Evolutionary conservation across 768 basidiomycete genomes (phyloP), one percentile per base, ranked within the genome.

Genomic region (Tricholomella constricta): DNA sequence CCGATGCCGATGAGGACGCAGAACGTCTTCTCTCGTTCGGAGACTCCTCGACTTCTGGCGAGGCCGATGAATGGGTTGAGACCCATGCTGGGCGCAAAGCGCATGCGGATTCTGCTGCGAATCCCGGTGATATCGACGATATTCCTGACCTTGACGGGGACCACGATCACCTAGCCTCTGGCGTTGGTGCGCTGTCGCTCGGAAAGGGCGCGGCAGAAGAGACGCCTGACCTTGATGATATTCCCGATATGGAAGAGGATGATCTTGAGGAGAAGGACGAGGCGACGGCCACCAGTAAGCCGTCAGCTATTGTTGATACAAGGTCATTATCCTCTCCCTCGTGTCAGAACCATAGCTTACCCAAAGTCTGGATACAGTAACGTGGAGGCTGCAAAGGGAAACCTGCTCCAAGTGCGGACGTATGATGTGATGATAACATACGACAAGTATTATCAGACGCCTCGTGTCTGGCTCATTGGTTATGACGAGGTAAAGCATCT

Each of bases 401-500:
- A 97, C 63, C 78, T 98, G 23, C 77, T 98, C 36, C 92, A 95
- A 79, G 93, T 98, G 35, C 84, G 97, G 65, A 99, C 96, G 10
- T 99, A 99, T 76, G 97, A 99, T 69, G 95, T 98, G 64, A 92
- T 97, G 89, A 98, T 99, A 77, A 93, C 92, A 43, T 99, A 98
- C 70, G 97, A 99, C 82, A 99, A 98, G 76, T 96, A 95, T 72
- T 98, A 99, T 72, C 97, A 98, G 71, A 98, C 95, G 11, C 97
- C 97, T 20, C 85, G 96, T 61, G 89, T 98, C 68, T 99, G 97
- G 97, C 74, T 99, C 54, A 83, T 95, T 59, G 97, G 97, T 17
- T 98, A 98, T 67, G 95, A 98, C 67, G 97, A 98, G 84, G 94
- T 91, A 57, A 58, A 43, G 46, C 20, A 27, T 51, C 42, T 45